Conservation (phyloP, 768 basidiomycete genomes). For the Gloeostereum incarnatum region DNA sequence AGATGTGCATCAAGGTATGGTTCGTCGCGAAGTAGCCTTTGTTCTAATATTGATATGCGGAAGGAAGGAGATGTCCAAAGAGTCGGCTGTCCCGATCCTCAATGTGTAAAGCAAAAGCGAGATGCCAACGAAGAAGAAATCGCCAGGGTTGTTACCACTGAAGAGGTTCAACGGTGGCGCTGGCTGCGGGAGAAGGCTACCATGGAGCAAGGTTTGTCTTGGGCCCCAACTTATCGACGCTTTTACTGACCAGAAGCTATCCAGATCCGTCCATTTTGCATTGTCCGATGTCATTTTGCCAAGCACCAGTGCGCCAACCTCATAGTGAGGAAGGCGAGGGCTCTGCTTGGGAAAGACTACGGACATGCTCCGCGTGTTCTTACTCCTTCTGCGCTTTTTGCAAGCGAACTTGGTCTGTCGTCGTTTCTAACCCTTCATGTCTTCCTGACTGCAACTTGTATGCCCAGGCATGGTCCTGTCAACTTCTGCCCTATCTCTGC, state of each 20-base stretch:
- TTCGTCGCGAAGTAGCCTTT: no score
- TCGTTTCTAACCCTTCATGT: background rate
- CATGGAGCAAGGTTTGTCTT: conserved; percentile 55
- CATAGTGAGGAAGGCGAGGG: conserved; percentile 35
- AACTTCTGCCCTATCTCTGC: conserved; percentile 59
- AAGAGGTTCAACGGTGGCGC: conserved; percentile 62
- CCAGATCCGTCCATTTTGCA: conserved; percentile 71
- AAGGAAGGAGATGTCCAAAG: conserved; percentile 68
- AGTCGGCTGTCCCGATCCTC: conserved; percentile 76
- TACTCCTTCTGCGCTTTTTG: conserved; percentile 85
- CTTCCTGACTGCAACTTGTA: conserved; percentile 2
- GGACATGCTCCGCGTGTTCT: conserved; percentile 60
- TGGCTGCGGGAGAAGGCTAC: conserved; percentile 67
- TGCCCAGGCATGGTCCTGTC: conserved; percentile 71
- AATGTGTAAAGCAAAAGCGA: conserved; percentile 58
- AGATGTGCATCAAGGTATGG: conserved; percentile 64
- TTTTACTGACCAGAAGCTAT: background rate
- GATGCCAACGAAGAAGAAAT: conserved; percentile 68
- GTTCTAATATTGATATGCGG: no score
- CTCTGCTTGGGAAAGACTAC: conserved; percentile 61
- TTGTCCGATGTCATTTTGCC: conserved; percentile 77
- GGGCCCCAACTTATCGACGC: background rate
- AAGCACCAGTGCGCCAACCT: conserved; percentile 66
- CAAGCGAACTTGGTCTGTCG: conserved; percentile 61
- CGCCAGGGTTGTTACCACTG: conserved; percentile 55